These are phyloP conservation scores for Aegilops umbellulata DNA, from an alignment of 176 grass and related monocot species.

Conservation along the genomic window DNA sequence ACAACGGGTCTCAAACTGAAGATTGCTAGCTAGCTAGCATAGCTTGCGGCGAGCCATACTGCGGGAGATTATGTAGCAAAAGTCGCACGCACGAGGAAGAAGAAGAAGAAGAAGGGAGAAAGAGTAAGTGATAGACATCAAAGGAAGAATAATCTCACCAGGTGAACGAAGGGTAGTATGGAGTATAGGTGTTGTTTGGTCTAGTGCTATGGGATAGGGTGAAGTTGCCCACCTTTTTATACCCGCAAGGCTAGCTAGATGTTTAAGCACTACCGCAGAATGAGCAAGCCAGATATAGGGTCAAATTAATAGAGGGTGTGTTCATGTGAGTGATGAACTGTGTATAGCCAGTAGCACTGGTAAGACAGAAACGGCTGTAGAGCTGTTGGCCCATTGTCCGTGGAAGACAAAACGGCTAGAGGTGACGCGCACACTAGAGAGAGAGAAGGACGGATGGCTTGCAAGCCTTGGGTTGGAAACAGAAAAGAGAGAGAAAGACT, in stretches of 20 bases:
- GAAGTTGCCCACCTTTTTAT: background rate
- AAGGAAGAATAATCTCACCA: background rate
- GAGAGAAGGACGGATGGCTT: background rate
- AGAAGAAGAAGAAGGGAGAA: background rate
- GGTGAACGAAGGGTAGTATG: background rate
- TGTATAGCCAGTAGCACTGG: background rate
- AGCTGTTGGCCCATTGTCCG: background rate
- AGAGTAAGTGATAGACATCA: background rate
- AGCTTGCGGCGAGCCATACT: background rate
- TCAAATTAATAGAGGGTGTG: background rate
- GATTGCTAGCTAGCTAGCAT: background rate
- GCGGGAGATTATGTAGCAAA: background rate
- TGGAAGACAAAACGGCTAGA: slow-evolving; percentile 6
- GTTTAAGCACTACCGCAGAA: background rate
- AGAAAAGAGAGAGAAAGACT: slow-evolving; percentile 19
- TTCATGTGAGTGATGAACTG: slow-evolving; percentile 11
- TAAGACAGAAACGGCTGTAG: background rate
- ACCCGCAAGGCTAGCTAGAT: background rate
- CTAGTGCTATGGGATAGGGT: background rate
- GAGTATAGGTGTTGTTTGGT: background rate
- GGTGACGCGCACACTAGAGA: slow-evolving; percentile 2
- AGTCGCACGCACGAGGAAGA: background rate
- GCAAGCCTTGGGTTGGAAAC: slow-evolving; percentile 9
- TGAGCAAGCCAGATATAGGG: background rate
- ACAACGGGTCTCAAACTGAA: background rate